A percentile compares a stretch with the other conserved stretches of the same genome.
These are phyloP conservation scores for Magnolia sinica DNA, from an alignment of 164 flowering plant species.

Conservation along the genomic window DNA sequence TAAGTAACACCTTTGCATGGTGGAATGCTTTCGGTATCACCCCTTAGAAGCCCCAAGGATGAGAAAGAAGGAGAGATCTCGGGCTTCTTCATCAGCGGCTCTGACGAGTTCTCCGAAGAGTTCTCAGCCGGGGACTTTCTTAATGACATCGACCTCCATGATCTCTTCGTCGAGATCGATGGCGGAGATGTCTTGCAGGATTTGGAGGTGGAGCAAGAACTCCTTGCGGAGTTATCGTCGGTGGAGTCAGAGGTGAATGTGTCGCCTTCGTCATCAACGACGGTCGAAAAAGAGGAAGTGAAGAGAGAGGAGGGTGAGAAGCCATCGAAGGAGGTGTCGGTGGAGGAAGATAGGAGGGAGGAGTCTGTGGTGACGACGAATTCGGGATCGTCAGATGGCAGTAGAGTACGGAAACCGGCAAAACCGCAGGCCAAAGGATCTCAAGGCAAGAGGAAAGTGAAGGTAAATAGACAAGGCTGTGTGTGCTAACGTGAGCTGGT, in stretches of 20 bases:
- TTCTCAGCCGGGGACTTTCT: conserved; percentile 48
- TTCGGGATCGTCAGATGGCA: conserved; percentile 14
- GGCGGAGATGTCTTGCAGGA: conserved; percentile 68
- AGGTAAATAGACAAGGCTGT: conserved; percentile 24
- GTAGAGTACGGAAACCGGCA: conserved; percentile 35
- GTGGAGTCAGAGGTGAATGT: conserved; percentile 45
- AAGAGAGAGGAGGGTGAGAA: conserved; percentile 15
- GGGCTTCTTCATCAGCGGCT: conserved; percentile 26
- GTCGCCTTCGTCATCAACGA: conserved; percentile 5
- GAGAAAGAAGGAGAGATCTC: conserved; percentile 44
- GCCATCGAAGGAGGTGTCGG: conserved; percentile 4
- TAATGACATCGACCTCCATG: conserved; percentile 76
- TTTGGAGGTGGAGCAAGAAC: conserved; percentile 83
- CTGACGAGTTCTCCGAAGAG: conserved; percentile 29
- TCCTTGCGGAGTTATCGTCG: conserved; percentile 63
- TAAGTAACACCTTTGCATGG: conserved; percentile 6
- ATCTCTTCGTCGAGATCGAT: conserved; percentile 57
- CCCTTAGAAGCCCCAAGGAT: conserved; percentile 42
- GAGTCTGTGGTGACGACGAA: conserved; percentile 16
- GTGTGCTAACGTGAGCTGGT: not conserved
- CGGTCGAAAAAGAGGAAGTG: not conserved
- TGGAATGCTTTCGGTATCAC: conserved; percentile 69
- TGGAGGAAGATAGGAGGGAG: conserved; percentile 41
- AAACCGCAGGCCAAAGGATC: conserved; percentile 24
- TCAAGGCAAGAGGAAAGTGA: conserved; percentile 66